A percentile compares a stretch with the other conserved stretches of the same genome.
These are phyloP conservation scores for Solanum lycopersicoides DNA, from an alignment of 257 asterid genomes.

Conservation along the genomic window DNA sequence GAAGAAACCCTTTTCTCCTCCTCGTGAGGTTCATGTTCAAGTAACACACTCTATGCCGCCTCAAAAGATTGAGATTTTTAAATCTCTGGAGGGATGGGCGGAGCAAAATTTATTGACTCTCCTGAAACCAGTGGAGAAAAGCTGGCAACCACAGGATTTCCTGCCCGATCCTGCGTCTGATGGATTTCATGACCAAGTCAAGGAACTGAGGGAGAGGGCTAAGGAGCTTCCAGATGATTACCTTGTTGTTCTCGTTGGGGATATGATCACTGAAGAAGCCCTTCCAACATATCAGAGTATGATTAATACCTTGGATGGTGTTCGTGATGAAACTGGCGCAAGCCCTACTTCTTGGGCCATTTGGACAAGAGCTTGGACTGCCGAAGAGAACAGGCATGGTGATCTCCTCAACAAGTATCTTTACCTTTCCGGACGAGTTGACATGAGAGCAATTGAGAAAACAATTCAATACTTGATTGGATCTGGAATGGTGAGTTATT, in stretches of 20 bases:
- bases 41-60: slow-evolving; percentile 82
- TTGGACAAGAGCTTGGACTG: slow-evolving; percentile 89
- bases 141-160: slow-evolving; percentile 90
- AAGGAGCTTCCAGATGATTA: slow-evolving; percentile 77
- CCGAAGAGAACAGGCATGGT: slow-evolving; percentile 82
- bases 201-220: slow-evolving; percentile 60
- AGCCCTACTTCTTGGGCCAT: slow-evolving; percentile 81
- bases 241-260: slow-evolving; percentile 68
- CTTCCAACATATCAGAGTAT: slow-evolving; percentile 83
- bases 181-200: slow-evolving; percentile 58
- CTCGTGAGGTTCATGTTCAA: slow-evolving; percentile 60
- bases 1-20: slow-evolving; percentile 50
- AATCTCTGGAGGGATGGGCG: slow-evolving; percentile 61
- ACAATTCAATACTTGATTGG: slow-evolving; percentile 81
- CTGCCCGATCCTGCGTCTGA: slow-evolving; percentile 79
- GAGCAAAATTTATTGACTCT: slow-evolving; percentile 49
- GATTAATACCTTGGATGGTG: slow-evolving; percentile 82
- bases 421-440: slow-evolving; percentile 65
- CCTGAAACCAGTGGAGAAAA: slow-evolving; percentile 74
- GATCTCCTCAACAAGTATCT: slow-evolving; percentile 82
- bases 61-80: slow-evolving; percentile 64
- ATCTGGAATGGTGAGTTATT: slow-evolving; percentile 66
- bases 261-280: slow-evolving; percentile 89
- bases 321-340: slow-evolving; percentile 83
- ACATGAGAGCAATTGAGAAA: slow-evolving; percentile 77